phyloP scores from a whole-genome alignment of 1,139 yeast genomes.

The Blastobotrys indianensis region DNA sequence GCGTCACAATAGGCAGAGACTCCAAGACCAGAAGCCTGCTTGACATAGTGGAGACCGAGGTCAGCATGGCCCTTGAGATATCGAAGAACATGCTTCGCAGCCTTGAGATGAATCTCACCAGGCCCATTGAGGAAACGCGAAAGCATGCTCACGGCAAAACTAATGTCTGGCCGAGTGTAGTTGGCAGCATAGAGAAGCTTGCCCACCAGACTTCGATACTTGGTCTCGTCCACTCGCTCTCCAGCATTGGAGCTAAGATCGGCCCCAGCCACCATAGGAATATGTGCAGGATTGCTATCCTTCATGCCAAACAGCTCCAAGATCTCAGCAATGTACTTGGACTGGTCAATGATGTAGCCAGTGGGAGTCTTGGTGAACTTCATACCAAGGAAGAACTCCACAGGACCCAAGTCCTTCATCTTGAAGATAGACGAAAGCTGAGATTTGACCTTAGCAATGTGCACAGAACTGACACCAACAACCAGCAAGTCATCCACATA shows the following conservation, averaged over 20 bases:
- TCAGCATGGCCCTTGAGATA: constrained; percentile 15
- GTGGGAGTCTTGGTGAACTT: constrained; percentile 5
- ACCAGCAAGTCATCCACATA: constrained; percentile 5
- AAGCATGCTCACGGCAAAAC: neutral
- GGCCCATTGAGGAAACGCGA: constrained; percentile 7
- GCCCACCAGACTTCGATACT: constrained; percentile 16
- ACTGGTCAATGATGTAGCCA: constrained; percentile 5
- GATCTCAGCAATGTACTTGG: constrained; percentile 6
- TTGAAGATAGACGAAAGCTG: constrained; percentile 9
- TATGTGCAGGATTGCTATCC: constrained; percentile 9
- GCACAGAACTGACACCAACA: neutral
- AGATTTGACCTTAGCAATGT: neutral
- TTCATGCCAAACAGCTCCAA: constrained; percentile 10
- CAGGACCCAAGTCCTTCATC: constrained; percentile 14
- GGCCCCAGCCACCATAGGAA: constrained; percentile 4
- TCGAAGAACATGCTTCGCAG: constrained; percentile 17
- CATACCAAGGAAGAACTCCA: constrained; percentile 15
- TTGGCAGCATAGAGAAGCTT: neutral
- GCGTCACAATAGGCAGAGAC: constrained; percentile 17
- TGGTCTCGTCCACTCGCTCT: constrained; percentile 9
- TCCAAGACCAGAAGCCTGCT: neutral
- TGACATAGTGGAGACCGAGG: constrained; percentile 10
- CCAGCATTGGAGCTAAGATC: constrained; percentile 6
- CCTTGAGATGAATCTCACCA: constrained; percentile 13
- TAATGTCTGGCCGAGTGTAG: neutral